These are phyloP conservation scores for Candida pini DNA, from an alignment of 805 yeast genomes.

Conservation along the genomic window DNA sequence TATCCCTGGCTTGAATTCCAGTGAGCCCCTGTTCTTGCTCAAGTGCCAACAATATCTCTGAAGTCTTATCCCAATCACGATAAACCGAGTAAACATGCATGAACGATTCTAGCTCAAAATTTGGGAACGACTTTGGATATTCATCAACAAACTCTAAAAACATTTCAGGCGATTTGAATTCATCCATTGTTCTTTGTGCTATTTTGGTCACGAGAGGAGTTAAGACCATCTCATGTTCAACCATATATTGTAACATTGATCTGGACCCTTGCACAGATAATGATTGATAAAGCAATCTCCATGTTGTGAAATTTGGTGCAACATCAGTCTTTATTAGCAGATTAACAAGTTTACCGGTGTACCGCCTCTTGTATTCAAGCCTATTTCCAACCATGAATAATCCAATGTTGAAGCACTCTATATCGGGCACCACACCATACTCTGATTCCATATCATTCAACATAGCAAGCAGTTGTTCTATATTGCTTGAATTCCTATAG, in stretches of 20 bases:
- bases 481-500: not conserved
- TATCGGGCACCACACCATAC: not conserved
- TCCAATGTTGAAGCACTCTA: not conserved
- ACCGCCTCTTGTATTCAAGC: not conserved
- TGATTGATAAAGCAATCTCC: slow-evolving; percentile 6
- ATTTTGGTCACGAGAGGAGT: slow-evolving; percentile 5
- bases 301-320: slow-evolving; percentile 10
- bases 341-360: slow-evolving; percentile 1
- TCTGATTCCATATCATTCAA: not conserved
- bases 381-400: not conserved
- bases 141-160: slow-evolving; percentile 4
- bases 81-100: slow-evolving; percentile 9
- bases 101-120: slow-evolving; percentile 2
- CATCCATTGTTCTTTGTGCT: not conserved
- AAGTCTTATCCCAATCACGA: slow-evolving; percentile 4
- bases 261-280: slow-evolving; percentile 2
- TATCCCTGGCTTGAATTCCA: not conserved
- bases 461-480: not conserved
- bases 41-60: slow-evolving; percentile 4
- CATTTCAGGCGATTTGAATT: slow-evolving; percentile 5
- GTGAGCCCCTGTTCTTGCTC: not conserved
- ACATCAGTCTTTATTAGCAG: slow-evolving; percentile 6
- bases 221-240: slow-evolving; percentile 9
- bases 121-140: slow-evolving; percentile 9
- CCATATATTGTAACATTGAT: slow-evolving; percentile 3